phyloP scores from a whole-genome alignment of 2,329 filamentous ascomycete genomes.

The Neobulgaria alba region DNA sequence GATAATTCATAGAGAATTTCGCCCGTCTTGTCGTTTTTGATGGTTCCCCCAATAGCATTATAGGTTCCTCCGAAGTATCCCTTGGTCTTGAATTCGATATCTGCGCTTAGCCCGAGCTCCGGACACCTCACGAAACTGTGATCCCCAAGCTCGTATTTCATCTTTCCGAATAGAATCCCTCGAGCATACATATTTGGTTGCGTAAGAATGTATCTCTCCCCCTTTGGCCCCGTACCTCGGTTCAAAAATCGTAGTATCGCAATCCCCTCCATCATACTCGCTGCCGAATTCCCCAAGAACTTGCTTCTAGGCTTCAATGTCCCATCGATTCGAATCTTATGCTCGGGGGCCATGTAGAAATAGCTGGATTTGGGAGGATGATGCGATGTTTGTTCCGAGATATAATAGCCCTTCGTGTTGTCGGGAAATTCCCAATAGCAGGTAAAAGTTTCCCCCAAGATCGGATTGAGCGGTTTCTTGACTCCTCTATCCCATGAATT shows the following conservation, averaged over 20 bases:
- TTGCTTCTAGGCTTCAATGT: constrained; percentile 90
- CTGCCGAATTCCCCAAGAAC: constrained; percentile 93
- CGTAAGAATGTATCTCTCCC: constrained; percentile 87
- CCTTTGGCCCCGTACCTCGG: constrained; percentile 55
- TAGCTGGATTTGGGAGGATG: constrained; percentile 98
- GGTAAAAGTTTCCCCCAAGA: constrained; percentile 88
- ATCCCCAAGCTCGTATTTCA: constrained; percentile 98
- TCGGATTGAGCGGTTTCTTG: constrained; percentile 96
- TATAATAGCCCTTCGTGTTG: constrained; percentile 83
- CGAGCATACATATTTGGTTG: constrained; percentile 99
- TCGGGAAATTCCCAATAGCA: constrained; percentile 93
- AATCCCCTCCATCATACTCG: constrained; percentile 96
- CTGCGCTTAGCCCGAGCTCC: constrained; percentile 75
- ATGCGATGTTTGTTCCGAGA: constrained; percentile 95
- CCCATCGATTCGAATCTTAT: constrained; percentile 90
- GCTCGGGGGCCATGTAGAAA: constrained; percentile 94
- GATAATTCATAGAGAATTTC: constrained; percentile 87
- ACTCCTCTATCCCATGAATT: constrained; percentile 57
- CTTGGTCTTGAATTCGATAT: constrained; percentile 98
- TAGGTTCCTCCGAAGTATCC: constrained; percentile 95
- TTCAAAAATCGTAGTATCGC: constrained; percentile 80
- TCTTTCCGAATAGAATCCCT: constrained; percentile 94
- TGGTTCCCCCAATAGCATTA: constrained; percentile 86
- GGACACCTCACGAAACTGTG: constrained; percentile 90
- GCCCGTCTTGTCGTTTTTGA: constrained; percentile 80